Evolutionary conservation across 768 basidiomycete genomes (phyloP).

Genomic region (Collybiopsis confluens): DNA sequence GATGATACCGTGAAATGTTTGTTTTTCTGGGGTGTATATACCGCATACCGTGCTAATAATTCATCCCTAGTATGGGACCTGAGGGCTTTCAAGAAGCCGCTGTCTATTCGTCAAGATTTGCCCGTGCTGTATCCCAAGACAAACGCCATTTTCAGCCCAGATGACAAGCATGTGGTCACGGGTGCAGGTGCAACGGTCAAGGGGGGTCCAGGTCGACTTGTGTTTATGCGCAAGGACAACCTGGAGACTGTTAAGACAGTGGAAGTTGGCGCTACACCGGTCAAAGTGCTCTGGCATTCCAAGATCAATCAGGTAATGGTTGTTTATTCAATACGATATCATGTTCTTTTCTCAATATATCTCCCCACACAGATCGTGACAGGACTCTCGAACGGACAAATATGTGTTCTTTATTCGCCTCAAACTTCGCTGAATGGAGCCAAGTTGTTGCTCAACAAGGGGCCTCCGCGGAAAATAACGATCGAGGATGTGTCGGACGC

Average conservation of each 20-base stretch:
- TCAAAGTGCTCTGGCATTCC: slow-evolving; percentile 91
- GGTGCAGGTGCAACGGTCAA: slow-evolving; percentile 69
- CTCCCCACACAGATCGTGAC: slow-evolving; percentile 64
- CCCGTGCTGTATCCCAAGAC: slow-evolving; percentile 86
- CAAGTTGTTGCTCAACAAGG: slow-evolving; percentile 82
- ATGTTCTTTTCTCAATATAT: not conserved
- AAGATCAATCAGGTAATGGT: slow-evolving; percentile 92
- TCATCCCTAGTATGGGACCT: slow-evolving; percentile 82
- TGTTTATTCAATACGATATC: slow-evolving; percentile 14
- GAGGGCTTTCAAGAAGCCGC: slow-evolving; percentile 84
- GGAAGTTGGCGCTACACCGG: slow-evolving; percentile 73
- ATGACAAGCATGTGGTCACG: slow-evolving; percentile 85
- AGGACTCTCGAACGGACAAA: slow-evolving; percentile 82
- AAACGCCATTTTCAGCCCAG: slow-evolving; percentile 93
- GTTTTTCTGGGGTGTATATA: slow-evolving; percentile 27
- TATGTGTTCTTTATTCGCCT: slow-evolving; percentile 92
- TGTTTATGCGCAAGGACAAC: slow-evolving; percentile 68
- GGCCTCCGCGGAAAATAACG: slow-evolving; percentile 76
- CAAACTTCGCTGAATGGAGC: slow-evolving; percentile 87
- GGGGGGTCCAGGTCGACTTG: slow-evolving; percentile 64
- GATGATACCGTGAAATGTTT: slow-evolving; percentile 94
- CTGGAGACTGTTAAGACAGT: slow-evolving; percentile 67
- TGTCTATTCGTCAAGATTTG: slow-evolving; percentile 60
- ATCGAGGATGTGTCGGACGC: slow-evolving; percentile 89
- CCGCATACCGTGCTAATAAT: slow-evolving; percentile 1